A percentile compares a stretch with the other conserved stretches of the same genome.
Conservation (phyloP, 768 basidiomycete genomes). For the Leccinellum albellum region DNA sequence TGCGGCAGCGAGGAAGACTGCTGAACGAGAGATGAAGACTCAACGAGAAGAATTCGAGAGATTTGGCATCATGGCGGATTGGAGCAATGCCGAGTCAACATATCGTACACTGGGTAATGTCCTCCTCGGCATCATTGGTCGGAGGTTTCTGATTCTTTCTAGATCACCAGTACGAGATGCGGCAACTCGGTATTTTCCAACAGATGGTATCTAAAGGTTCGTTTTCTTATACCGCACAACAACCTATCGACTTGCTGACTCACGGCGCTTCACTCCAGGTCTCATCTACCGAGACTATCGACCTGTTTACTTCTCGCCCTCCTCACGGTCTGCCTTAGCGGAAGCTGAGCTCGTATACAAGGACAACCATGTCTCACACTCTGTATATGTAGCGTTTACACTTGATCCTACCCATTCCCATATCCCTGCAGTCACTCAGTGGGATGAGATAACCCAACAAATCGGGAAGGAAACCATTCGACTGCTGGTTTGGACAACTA, state of each 20-base stretch:
- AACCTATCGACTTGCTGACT: neutral
- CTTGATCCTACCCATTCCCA: constrained; percentile 37
- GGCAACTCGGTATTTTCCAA: constrained; percentile 81
- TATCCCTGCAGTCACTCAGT: constrained; percentile 13
- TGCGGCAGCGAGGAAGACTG: constrained; percentile 64
- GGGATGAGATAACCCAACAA: constrained; percentile 24
- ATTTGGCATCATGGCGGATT: constrained; percentile 91
- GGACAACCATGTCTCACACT: constrained; percentile 83
- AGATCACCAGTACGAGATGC: constrained; percentile 88
- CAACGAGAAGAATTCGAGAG: constrained; percentile 79
- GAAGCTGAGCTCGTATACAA: constrained; percentile 92
- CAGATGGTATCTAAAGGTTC: constrained; percentile 83
- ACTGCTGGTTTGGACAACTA: constrained; percentile 93
- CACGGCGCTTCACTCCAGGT: constrained; percentile 38
- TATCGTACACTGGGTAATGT: constrained; percentile 81
- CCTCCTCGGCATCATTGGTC: neutral
- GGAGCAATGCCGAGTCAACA: constrained; percentile 55
- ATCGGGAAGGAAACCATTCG: constrained; percentile 38
- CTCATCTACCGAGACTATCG: constrained; percentile 83
- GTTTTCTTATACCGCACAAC: neutral
- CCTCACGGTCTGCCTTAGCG: constrained; percentile 88
- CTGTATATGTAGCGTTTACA: constrained; percentile 80
- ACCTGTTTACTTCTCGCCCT: constrained; percentile 93
- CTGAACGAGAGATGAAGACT: constrained; percentile 63
- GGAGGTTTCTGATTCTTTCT: neutral